phyloP scores from a whole-genome alignment of 2,329 filamentous ascomycete species.

The Epichloe festucae region DNA sequence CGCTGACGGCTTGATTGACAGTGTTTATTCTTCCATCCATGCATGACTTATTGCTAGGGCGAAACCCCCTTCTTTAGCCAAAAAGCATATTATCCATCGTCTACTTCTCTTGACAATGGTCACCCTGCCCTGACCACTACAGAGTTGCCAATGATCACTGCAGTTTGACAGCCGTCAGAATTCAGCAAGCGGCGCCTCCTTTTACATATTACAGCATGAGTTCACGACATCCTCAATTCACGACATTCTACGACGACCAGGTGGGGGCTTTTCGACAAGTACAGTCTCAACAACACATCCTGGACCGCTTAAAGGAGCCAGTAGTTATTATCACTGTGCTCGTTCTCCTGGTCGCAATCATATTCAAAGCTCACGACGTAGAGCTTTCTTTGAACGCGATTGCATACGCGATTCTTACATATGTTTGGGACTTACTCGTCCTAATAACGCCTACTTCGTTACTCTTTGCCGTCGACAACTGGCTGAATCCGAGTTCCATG shows the following conservation, averaged over 20 bases:
- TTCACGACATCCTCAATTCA: slow-evolving; percentile 19
- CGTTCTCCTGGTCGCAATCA: slow-evolving; percentile 19
- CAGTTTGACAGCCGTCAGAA: slow-evolving; percentile 9
- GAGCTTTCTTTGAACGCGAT: slow-evolving; percentile 18
- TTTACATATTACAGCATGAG: slow-evolving; percentile 19
- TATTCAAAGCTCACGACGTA: slow-evolving; percentile 22
- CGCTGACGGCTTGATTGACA: background rate
- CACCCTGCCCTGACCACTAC: slow-evolving; percentile 5
- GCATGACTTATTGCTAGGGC: background rate
- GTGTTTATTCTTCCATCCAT: background rate
- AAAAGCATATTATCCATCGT: background rate
- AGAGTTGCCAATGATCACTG: slow-evolving; percentile 4
- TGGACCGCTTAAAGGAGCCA: slow-evolving; percentile 22
- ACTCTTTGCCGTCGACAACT: slow-evolving; percentile 43
- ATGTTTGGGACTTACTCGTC: slow-evolving; percentile 50
- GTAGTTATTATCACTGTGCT: slow-evolving; percentile 22
- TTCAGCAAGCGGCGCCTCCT: slow-evolving; percentile 1
- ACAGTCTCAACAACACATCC: slow-evolving; percentile 13
- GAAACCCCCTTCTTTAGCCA: background rate
- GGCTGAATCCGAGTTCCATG: slow-evolving; percentile 34
- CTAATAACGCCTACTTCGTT: slow-evolving; percentile 41
- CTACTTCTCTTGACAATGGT: slow-evolving; percentile 9
- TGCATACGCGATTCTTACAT: slow-evolving; percentile 19
- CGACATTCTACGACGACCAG: slow-evolving; percentile 23
- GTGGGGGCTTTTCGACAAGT: slow-evolving; percentile 20